Evolutionary conservation across 257 asterid species (phyloP).

Genomic region (Ballota nigra): DNA sequence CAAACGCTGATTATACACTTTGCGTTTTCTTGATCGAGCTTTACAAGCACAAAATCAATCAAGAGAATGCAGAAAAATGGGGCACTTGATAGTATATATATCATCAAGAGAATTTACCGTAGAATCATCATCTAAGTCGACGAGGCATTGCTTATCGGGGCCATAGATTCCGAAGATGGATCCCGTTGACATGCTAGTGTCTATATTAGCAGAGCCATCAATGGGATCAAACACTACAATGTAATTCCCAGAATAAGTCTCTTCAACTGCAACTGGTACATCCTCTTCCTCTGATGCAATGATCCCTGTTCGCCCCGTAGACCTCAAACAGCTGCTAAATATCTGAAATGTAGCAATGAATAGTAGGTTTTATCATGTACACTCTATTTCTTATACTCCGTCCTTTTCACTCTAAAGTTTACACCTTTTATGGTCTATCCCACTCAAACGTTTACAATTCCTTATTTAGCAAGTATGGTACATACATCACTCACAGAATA

Average conservation of each 20-base stretch:
- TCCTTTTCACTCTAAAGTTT: too few species aligned
- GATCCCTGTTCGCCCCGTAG: conserved; percentile 80
- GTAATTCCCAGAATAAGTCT: conserved; percentile 80
- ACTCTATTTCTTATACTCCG: too few species aligned
- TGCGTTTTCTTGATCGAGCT: conserved; percentile 62
- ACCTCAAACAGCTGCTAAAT: conserved; percentile 75
- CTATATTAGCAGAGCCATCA: conserved; percentile 87
- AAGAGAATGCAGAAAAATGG: background rate
- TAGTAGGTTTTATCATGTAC: too few species aligned
- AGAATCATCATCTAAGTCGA: conserved; percentile 52
- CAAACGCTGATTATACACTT: conserved; percentile 75
- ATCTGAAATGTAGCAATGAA: conserved; percentile 31
- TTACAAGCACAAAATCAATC: background rate
- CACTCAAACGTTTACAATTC: too few species aligned
- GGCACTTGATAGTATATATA: background rate
- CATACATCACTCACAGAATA: too few species aligned
- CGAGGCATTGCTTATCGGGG: conserved; percentile 65
- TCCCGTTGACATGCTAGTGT: conserved; percentile 77
- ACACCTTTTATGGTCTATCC: too few species aligned
- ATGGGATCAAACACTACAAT: conserved; percentile 86
- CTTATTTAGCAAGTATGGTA: too few species aligned
- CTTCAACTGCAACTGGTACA: conserved; percentile 85
- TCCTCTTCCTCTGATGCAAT: conserved; percentile 94
- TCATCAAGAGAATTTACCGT: conserved; percentile 33
- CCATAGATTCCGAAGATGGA: conserved; percentile 80